Evolutionary conservation across 306 rosid genomes (phyloP).

Genomic region (Casuarina equisetifolia): DNA sequence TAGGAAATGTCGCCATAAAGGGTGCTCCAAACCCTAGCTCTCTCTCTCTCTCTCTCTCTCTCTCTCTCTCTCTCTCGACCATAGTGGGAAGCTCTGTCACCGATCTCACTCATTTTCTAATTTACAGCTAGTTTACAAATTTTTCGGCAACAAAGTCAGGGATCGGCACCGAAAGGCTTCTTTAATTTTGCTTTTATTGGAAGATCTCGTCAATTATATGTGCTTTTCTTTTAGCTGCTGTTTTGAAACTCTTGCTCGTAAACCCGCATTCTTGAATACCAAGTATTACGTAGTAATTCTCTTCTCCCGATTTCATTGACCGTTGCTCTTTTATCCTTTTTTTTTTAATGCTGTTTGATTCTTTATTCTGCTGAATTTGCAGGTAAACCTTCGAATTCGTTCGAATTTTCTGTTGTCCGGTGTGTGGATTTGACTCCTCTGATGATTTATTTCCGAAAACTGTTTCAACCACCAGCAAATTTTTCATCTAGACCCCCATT

Average conservation of each 20-base stretch:
- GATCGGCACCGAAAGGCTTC: constrained; percentile 37
- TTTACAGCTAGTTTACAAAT: constrained; percentile 4
- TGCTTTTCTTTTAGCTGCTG: constrained; percentile 14
- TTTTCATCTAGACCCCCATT: constrained; percentile 53
- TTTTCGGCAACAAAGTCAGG: constrained; percentile 20
- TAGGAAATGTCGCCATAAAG: constrained; percentile 26
- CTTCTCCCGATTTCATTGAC: background rate
- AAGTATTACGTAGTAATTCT: background rate
- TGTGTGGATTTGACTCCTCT: constrained; percentile 55
- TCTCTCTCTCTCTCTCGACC: background rate
- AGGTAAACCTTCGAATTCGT: constrained; percentile 34
- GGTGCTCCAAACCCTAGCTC: constrained; percentile 46
- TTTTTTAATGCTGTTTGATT: constrained; percentile 9
- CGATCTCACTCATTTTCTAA: constrained; percentile 18
- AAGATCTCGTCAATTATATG: constrained; percentile 12
- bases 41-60: constrained; percentile 9
- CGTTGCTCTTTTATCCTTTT: background rate
- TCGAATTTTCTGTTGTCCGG: constrained; percentile 29
- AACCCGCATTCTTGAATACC: constrained; percentile 9
- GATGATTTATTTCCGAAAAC: constrained; percentile 78
- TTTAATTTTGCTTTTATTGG: constrained; percentile 24
- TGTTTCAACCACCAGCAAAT: constrained; percentile 44
- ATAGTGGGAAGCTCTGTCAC: constrained; percentile 25
- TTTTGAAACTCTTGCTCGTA: constrained; percentile 19
- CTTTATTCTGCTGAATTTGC: constrained; percentile 22